Base-by-base conservation (phyloP, 352 stramenopile species). In the Pythium guiyangense region DNA sequence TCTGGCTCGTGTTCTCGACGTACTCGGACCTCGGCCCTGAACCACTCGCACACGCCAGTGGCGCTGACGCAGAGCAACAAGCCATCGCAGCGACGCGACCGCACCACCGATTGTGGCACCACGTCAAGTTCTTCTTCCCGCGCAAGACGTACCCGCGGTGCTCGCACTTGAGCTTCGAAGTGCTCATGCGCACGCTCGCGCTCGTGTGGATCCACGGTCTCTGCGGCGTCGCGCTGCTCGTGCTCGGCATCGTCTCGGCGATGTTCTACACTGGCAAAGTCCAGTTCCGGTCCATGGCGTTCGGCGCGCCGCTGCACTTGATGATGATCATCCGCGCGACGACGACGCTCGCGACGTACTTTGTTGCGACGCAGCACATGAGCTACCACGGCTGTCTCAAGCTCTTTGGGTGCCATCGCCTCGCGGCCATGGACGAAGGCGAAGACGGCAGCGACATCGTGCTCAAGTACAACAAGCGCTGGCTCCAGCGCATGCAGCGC, bases 121-220 rank as follows among this genome's bases (percentile, higher is more conserved):
- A 73, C 20, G 35, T 84, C 15, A 84, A 84, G 44, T 86, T 75
- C 53, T 71, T 90, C 48, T 88, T 90, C 50, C 82, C 82, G 0
- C 74, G 79, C 49, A 88, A 86, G 51, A 90, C 77, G 18, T 52
- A 88, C 12, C 82, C 82, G 0, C 73, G 65, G n/a, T 71, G 71
- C 18, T 67, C 64, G 5, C 56, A 86, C 20, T 59, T 92, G 45
- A 90, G 79, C 63, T 74, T 86, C 43, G 80, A 89, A 61, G 75
- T 90, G 46, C 62, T 92, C 39, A 79, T 88, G 52, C 80, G 83
- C 27, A 73, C 86, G 22, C 54, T 92, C 3, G 67, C 77, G 15
- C 57, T 92, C 6, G 64, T 87, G 25, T 92, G 79, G 79, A 73
- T 92, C 46, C 79, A 92, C 37, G 62, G 79, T 0, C 15, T 90